Conservation (phyloP, 352 stramenopile genomes). For the Vaucheria bursata region DNA sequence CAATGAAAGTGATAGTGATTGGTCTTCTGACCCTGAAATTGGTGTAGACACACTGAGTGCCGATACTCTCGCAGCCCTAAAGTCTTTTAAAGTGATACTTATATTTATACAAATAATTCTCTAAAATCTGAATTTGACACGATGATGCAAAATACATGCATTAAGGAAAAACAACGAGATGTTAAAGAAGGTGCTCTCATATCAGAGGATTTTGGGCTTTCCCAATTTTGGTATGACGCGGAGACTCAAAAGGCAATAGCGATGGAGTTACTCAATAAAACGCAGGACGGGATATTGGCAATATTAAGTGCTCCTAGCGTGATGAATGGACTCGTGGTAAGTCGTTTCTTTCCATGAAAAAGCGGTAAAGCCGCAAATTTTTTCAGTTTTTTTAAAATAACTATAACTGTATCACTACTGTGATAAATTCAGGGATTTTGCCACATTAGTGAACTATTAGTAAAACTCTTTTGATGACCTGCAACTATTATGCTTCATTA, state of each 20-base stretch:
- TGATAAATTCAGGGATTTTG: no score
- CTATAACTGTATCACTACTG: no score
- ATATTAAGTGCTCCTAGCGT: conserved; percentile 39
- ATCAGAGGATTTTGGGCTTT: conserved; percentile 42
- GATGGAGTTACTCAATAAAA: conserved; percentile 12
- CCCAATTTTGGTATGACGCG: conserved; percentile 46
- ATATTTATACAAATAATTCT: background rate
- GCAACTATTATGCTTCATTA: no score
- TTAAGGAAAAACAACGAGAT: background rate
- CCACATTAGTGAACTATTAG: no score
- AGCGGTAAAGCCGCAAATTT: no score
- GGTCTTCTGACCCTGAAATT: conserved; percentile 29
- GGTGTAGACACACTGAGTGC: conserved; percentile 25
- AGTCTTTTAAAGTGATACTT: conserved; percentile 15
- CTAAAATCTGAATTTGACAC: background rate
- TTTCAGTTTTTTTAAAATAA: no score
- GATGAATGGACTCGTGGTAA: conserved; percentile 43
- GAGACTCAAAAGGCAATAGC: conserved; percentile 20
- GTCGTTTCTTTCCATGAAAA: no score
- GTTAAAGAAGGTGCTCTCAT: conserved; percentile 17
- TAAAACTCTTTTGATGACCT: no score
- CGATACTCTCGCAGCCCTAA: conserved; percentile 39
- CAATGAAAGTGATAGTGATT: conserved; percentile 13
- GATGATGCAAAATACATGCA: conserved; percentile 5
- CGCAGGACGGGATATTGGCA: conserved; percentile 15